phyloP scores from a whole-genome alignment of 345 rosid species.

The Lepidium aucheri region DNA sequence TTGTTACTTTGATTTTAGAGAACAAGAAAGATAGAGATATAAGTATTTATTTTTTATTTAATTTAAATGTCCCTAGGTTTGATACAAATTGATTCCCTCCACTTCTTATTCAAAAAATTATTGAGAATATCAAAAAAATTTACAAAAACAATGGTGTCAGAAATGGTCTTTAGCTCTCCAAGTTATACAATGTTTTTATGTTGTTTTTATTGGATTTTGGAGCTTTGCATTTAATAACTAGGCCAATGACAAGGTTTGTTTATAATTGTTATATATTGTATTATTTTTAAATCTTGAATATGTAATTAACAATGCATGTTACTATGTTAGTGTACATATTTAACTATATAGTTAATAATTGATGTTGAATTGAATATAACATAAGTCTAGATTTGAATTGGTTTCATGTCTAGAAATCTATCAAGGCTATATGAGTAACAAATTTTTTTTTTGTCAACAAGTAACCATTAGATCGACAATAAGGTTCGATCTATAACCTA shows the following conservation, averaged over 20 bases:
- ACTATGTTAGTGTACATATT: background rate
- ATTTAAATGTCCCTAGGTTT: background rate
- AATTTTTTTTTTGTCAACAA: too few species aligned
- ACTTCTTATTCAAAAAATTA: background rate
- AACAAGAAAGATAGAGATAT: background rate
- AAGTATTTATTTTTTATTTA: background rate
- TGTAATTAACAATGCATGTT: background rate
- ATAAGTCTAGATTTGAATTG: background rate
- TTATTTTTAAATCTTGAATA: background rate
- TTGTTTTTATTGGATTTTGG: conserved; percentile 12
- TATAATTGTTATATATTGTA: background rate
- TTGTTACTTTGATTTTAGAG: too few species aligned
- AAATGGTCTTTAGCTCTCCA: conserved; percentile 18
- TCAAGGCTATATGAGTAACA: background rate
- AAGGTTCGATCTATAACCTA: too few species aligned
- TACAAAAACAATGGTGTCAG: conserved; percentile 18
- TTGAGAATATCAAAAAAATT: background rate
- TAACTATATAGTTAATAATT: background rate
- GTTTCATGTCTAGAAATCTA: background rate
- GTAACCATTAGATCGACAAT: too few species aligned
- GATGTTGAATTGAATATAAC: background rate
- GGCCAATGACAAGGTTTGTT: conserved; percentile 4
- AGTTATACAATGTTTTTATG: conserved; percentile 1
- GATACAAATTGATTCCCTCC: conserved; percentile 13
- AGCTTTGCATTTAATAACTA: conserved; percentile 6